Percentiles rank a stretch among this genome's conserved stretches.
phyloP scores from a whole-genome alignment of 2,329 filamentous ascomycete species.

The Aspergillus aculeatinus region DNA sequence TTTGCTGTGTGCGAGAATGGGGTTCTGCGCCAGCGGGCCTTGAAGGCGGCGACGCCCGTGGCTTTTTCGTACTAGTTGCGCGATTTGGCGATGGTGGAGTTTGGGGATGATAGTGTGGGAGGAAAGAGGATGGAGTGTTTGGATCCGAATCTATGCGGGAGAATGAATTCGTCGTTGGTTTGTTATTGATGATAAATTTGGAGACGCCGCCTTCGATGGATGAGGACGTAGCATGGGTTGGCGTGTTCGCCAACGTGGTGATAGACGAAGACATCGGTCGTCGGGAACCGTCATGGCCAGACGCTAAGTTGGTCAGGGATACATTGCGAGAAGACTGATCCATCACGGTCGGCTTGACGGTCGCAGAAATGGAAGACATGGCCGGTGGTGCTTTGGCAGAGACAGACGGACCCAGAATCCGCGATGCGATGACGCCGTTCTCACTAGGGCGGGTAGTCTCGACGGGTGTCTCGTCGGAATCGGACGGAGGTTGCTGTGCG shows the following conservation, averaged over 20 bases:
- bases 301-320: constrained; percentile 38
- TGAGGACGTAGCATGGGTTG: constrained; percentile 44
- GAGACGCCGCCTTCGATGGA: constrained; percentile 51
- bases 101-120: constrained; percentile 49
- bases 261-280: constrained; percentile 34
- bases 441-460: constrained; percentile 25
- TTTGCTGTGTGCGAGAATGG: constrained; percentile 49
- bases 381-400: constrained; percentile 48
- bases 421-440: constrained; percentile 39
- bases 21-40: constrained; percentile 39
- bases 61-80: constrained; percentile 27
- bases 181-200: constrained; percentile 42
- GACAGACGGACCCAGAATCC: constrained; percentile 40
- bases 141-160: constrained; percentile 45
- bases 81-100: constrained; percentile 44
- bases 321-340: constrained; percentile 37
- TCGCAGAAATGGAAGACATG: constrained; percentile 50
- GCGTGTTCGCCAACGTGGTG: constrained; percentile 25
- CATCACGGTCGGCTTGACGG: constrained; percentile 38
- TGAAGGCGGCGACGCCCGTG: constrained; percentile 33
- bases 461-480: constrained; percentile 22
- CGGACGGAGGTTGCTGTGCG: constrained; percentile 12
- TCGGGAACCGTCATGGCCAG: constrained; percentile 31
- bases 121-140: constrained; percentile 48
- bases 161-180: constrained; percentile 30